These are phyloP conservation scores for Sinapis alba DNA, from an alignment of 441 rosid genomes.

Conservation along the genomic window DNA sequence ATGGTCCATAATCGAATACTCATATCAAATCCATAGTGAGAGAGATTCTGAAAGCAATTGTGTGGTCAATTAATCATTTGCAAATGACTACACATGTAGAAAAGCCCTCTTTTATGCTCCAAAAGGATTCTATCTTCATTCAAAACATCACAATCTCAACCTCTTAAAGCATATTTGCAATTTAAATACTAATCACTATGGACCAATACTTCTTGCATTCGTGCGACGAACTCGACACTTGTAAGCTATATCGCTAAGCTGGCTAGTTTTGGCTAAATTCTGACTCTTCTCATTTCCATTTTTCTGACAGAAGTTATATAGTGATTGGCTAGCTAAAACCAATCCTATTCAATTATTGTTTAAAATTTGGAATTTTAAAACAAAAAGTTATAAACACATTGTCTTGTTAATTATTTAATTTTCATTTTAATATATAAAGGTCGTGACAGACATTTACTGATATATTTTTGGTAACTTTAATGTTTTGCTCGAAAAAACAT, in stretches of 20 bases:
- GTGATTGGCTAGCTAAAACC: neutral
- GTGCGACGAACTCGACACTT: neutral
- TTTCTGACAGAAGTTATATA: neutral
- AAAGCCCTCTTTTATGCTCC: slow-evolving; percentile 7
- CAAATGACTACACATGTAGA: slow-evolving; percentile 22
- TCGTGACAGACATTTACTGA: neutral
- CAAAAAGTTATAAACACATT: neutral
- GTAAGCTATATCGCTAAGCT: neutral
- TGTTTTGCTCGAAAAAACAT: neutral
- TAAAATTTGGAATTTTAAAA: neutral
- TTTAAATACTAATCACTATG: neutral
- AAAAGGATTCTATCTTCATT: neutral
- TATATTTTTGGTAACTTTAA: neutral
- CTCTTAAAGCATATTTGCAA: neutral
- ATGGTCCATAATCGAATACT: slow-evolving; percentile 33
- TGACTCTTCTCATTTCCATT: neutral
- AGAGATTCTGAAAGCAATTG: slow-evolving; percentile 9
- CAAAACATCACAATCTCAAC: neutral
- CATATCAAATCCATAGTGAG: slow-evolving; percentile 33
- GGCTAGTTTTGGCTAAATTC: neutral
- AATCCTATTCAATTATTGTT: neutral
- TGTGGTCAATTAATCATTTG: slow-evolving; percentile 35
- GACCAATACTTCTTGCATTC: slow-evolving; percentile 2
- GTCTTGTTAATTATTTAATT: neutral
- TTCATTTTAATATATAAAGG: neutral